Evolutionary conservation across 208 protist genomes (phyloP), one percentile per base, ranked within the genome.

Genomic region (Herpetomonas tarakana): DNA sequence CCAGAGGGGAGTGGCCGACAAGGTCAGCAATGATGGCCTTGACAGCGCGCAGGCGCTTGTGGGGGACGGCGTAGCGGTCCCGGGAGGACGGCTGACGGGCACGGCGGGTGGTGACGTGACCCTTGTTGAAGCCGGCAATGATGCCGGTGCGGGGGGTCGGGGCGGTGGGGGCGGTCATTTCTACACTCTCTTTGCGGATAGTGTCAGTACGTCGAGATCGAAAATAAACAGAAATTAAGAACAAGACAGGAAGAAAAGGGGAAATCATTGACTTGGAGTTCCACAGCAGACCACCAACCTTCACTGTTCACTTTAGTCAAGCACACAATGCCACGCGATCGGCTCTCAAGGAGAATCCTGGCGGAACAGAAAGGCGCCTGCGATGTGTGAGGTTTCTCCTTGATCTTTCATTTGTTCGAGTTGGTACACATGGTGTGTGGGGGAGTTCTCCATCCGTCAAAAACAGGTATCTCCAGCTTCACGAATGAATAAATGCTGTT

Each of bases 71-170:
- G 68, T 89, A 87, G 76, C 89, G 89, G 73, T 88, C 89, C 59
- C 92, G 74, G 52, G 67, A 64, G 14, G 84, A 89, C 49, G 82
- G 76, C 69, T 78, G 71, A 61, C 85, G 83, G 24, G 81, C 76
- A 66, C 86, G 89, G 71, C 89, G 89, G 67, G 89, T 96, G 47
- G 86, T 93, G 53, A 81, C 81, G 74, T 96, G 89, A 58, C 89
- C 89, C 74, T 96, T 96, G 76, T 96, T 96, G 78, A 96, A 96
- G 75, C 89, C 89, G 47, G 87, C 89, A 59, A 93, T 92, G 56
- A 96, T 93, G 76, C 89, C 89, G 59, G 89, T 93, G 50, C 86
- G 81, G 56, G 86, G 78, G 41, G 81, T 75, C 47, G 83, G 86
- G 56, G 86, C 76, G 41, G 81, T 75, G 52, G 83, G 86, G 52